Base-by-base conservation (phyloP, 2,329 filamentous ascomycete species). In the Chaetomiaceae sp. region DNA sequence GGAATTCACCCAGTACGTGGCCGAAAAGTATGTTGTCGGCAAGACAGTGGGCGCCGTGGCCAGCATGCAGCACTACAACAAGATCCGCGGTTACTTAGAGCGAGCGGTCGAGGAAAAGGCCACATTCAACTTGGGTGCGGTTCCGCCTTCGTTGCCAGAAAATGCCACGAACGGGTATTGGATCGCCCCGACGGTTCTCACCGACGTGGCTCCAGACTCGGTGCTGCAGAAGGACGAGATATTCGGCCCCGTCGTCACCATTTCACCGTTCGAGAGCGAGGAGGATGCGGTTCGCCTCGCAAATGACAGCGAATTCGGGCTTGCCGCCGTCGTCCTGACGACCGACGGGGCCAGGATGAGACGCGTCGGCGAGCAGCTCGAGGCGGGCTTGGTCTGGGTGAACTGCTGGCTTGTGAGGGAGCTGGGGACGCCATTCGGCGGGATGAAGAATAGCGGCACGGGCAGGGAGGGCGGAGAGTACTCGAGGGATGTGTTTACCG, bases 211-310 rank as follows among this genome's bases (percentile, higher is more conserved):
- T 2, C 44, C 48, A 4, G 45, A 48, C 16, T 63, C 67, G 34
- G 57, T 53, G 19, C 41, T 71, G 31, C 63, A 67, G 57, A 62
- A 56, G 25, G 69, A 73, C 39, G 70, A 73, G 57, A 62, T 73
- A 10, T 73, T 73, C 53, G 70, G 71, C 1, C 70, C 71, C 2
- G 70, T 73, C 10, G 69, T 70, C 25, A 65, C 61, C 12, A 65
- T 73, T n/a, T 64, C 62, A 5, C 64, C 62, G 1, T 73, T 72
- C 51, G 61, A 60, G 14, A 48, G 41, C 21, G 64, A 65, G 52
- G 57, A 58, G 0, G 60, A 64, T 3, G 64, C 61, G 3, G 44
- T 66, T 2, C 35, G 42, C 19, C 51, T 63, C 5, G 64, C 64
- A 2, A 66, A 66, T 27, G 61, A 56, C 38, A 65, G 59, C 46